Base-by-base conservation (phyloP, 2,329 filamentous ascomycete genomes). In the Monilinia aucupariae region DNA sequence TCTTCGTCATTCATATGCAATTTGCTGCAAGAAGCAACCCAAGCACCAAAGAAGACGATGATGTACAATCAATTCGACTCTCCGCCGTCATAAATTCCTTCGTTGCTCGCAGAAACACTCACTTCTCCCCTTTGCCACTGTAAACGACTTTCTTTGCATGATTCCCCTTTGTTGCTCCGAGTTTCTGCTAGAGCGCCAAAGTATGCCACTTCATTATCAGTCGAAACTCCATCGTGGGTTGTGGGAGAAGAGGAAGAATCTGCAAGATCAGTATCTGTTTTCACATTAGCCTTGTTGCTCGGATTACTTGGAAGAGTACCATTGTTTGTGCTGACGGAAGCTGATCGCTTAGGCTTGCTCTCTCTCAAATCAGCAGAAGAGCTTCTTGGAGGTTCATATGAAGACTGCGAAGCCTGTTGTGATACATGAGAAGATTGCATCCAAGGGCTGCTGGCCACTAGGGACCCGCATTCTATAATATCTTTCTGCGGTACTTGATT, bases 131-230 rank as follows among this genome's bases (percentile, higher is more conserved):
- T 15, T 27, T 1, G 5, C 1, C 13, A 49, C 25, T 10, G 13
- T 1, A 8, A 17, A 3, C 12, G 1, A 13, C 5, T 5, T n/a
- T 13, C 25, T 6, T 30, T 30, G 9, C 0, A 13, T 13, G 8
- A 4, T 2, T 30, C 30, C 3, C 48, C 15, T 30, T 30, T n/a
- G 0, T 32, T 32, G 27, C 17, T 17, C 3, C 32, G 41, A n/a
- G 41, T n/a, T 6, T 8, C 17, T 6, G 17, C 41, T 43, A n/a
- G 2, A 7, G 7, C 2, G 22, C 27, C 15, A 12, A 2, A 20
- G 9, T 1, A 5, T 15, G 4, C 27, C 22, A 20, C 22, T 8
- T 15, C 37, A 12, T 10, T 12, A 39, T 39, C 15, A 39, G 2
- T 39, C 9, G 3, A 32, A 15, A 9, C 3, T 5, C 20, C 10